phyloP scores from a whole-genome alignment of 148 eudicot genomes.

The Camellia japonica region DNA sequence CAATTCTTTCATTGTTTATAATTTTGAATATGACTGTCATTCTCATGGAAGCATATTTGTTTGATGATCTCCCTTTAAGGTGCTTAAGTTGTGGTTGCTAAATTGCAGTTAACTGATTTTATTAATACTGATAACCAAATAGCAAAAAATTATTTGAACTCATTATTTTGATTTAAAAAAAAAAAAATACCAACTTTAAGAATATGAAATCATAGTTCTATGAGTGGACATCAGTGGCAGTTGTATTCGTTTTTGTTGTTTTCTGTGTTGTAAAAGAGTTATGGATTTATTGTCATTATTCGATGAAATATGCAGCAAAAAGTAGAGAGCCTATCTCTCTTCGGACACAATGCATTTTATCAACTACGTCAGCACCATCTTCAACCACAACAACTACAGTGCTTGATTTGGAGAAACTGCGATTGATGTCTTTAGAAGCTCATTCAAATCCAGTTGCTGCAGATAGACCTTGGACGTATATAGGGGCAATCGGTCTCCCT shows the following conservation, averaged over 20 bases:
- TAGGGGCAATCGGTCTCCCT: slow-evolving; percentile 36
- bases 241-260: not conserved
- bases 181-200: not conserved
- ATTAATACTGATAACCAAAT: not conserved
- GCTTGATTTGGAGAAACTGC: slow-evolving; percentile 65
- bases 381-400: slow-evolving; percentile 42
- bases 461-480: slow-evolving; percentile 47
- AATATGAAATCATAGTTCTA: not conserved
- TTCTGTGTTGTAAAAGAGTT: not conserved
- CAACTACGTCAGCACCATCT: slow-evolving; percentile 51
- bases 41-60: not conserved
- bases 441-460: slow-evolving; percentile 49
- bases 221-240: not conserved
- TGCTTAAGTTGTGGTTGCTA: not conserved
- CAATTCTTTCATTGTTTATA: too few relatives aligned
- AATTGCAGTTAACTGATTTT: not conserved
- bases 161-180: not conserved
- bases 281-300: slow-evolving; percentile 1
- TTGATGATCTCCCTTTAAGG: slow-evolving; percentile 5
- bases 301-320: slow-evolving; percentile 55
- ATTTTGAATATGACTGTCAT: not conserved
- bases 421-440: slow-evolving; percentile 48
- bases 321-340: slow-evolving; percentile 49
- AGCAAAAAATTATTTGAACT: not conserved
- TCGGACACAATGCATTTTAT: slow-evolving; percentile 58